phyloP scores from a whole-genome alignment of 164 flowering plant genomes.

The Stephania japonica region DNA sequence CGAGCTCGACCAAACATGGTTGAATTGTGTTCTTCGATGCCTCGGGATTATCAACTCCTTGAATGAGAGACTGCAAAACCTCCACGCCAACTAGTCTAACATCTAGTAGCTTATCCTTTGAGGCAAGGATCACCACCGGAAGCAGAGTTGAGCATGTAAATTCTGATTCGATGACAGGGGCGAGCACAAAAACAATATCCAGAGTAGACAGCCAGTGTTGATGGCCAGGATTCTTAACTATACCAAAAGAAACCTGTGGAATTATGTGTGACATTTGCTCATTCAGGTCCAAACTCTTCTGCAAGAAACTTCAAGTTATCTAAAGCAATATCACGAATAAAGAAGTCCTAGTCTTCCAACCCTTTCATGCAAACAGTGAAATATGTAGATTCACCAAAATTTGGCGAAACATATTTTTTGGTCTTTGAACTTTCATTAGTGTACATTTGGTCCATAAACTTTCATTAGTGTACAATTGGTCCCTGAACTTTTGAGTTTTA shows the following conservation, averaged over 20 bases:
- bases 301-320: no score
- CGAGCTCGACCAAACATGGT: slow-evolving; percentile 73
- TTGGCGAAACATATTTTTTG: slow-evolving; percentile 95
- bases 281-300: no score
- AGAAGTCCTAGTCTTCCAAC: slow-evolving; percentile 62
- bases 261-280: no score
- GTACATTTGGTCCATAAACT: no score
- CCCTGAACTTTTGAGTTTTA: no score
- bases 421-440: no score
- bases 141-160: slow-evolving; percentile 79
- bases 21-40: slow-evolving; percentile 75
- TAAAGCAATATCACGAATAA: not conserved
- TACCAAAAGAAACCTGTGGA: slow-evolving; percentile 59
- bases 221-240: slow-evolving; percentile 82
- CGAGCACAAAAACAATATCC: slow-evolving; percentile 76
- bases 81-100: slow-evolving; percentile 94
- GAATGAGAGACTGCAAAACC: slow-evolving; percentile 86
- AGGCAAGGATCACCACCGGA: slow-evolving; percentile 61
- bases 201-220: slow-evolving; percentile 82
- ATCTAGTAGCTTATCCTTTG: slow-evolving; percentile 94
- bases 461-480: no score
- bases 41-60: slow-evolving; percentile 87
- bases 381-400: no score
- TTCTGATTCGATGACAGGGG: slow-evolving; percentile 93
- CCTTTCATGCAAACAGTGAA: slow-evolving; percentile 84